These are phyloP conservation scores for Thelonectria discophora DNA, from an alignment of 2,329 filamentous ascomycete species.

Conservation along the genomic window DNA sequence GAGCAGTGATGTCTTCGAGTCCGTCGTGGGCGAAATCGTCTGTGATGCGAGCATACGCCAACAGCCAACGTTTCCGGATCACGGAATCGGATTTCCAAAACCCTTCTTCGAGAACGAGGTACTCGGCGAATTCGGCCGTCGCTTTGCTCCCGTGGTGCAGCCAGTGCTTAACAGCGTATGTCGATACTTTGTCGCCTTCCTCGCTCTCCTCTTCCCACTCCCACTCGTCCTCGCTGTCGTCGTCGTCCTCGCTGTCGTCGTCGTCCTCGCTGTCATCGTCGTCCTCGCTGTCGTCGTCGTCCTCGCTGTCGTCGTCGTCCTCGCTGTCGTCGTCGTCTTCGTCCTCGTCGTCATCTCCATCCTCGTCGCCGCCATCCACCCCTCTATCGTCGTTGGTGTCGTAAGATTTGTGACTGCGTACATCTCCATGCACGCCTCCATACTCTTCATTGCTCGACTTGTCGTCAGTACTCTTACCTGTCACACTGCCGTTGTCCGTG, in stretches of 20 bases:
- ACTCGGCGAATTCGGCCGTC: conserved; percentile 53
- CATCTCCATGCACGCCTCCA: background rate
- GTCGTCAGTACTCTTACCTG: no score
- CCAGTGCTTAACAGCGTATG: conserved; percentile 54
- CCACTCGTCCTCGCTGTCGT: background rate
- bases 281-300: no score
- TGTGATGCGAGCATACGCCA: conserved; percentile 46
- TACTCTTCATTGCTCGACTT: background rate
- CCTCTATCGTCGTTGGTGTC: background rate
- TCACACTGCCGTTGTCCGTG: no score
- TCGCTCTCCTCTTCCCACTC: conserved; percentile 36
- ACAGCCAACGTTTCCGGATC: conserved; percentile 51
- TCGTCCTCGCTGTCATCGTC: background rate
- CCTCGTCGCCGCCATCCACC: background rate
- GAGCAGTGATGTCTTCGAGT: conserved; percentile 44
- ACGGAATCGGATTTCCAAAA: conserved; percentile 51
- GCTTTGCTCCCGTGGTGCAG: conserved; percentile 53
- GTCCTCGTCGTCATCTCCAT: background rate
- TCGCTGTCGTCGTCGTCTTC: background rate
- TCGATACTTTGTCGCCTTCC: conserved; percentile 44
- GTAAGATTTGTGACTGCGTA: background rate
- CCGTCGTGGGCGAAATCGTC: conserved; percentile 44
- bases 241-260: background rate
- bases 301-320: background rate
- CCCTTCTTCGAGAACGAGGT: conserved; percentile 48